Percentiles rank a stretch among this genome's conserved stretches.
These are phyloP conservation scores for Smallanthus sonchifolius DNA, from an alignment of 129 eudicot genomes.

Conservation along the genomic window DNA sequence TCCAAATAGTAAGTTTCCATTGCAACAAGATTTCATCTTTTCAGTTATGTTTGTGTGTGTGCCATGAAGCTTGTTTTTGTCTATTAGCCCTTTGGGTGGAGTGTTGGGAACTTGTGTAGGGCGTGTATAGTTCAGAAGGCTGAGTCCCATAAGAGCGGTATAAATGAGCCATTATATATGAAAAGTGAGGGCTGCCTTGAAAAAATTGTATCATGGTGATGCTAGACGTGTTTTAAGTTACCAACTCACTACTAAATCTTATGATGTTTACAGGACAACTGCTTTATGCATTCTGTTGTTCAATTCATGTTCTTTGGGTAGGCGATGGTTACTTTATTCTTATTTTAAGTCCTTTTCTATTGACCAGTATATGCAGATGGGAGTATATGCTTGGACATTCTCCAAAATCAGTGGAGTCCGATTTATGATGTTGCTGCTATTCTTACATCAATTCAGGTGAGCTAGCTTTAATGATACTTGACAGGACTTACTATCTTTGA, in stretches of 20 bases:
- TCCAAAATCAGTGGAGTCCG: constrained; percentile 94
- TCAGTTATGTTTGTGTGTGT: not conserved
- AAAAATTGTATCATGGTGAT: not conserved
- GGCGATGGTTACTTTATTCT: not conserved
- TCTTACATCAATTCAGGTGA: constrained; percentile 84
- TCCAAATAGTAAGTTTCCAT: constrained; percentile 53
- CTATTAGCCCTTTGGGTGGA: not conserved
- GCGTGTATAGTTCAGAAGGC: not conserved
- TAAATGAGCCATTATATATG: not conserved
- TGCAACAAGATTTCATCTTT: not conserved
- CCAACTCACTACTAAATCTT: constrained; percentile 1
- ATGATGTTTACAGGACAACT: not conserved
- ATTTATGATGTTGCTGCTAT: constrained; percentile 87
- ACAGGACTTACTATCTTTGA: not conserved
- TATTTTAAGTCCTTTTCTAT: not conserved
- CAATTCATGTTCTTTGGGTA: not conserved
- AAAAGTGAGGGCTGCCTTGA: not conserved
- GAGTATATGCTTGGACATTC: constrained; percentile 83
- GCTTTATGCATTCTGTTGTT: constrained; percentile 1
- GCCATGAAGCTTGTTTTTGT: not conserved
- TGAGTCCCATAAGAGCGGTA: not conserved
- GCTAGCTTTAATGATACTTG: not conserved
- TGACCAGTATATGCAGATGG: constrained; percentile 72
- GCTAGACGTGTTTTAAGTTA: not conserved
- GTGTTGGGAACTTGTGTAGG: not conserved